Base-by-base conservation (phyloP, 176 grass and related monocot genomes). In the Eremochloa ophiuroides region DNA sequence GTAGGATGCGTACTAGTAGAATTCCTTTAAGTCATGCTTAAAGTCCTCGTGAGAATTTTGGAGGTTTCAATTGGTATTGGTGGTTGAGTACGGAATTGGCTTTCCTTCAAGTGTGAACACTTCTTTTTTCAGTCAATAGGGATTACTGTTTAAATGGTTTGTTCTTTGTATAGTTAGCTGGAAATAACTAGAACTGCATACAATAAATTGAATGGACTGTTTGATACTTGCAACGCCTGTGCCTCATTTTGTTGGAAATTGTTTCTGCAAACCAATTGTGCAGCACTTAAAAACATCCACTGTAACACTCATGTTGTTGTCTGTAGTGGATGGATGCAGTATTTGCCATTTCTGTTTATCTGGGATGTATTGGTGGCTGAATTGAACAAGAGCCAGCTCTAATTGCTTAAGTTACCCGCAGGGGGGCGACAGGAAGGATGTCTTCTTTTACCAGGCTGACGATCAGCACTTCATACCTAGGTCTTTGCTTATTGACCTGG, bases 391-490 rank as follows among this genome's bases (percentile, higher is more conserved):
- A 64, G 28, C 1, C 3, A 33, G 4, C 14, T 62, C 17, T 79
- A 59, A 69, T 47, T 2, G 34, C 22, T 72, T 25, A 53, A 65
- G 11, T 94, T 74, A 66, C 74, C 47, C 86, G 34, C 91, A 99
- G 97, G 97, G 97, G 41, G 97, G 97, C 37, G 97, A 99, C 65
- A 95, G 97, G 87, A 99, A 99, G 80, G 97, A 99, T 25, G 97
- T 99, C 23, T 99, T 99, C 85, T 99, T 99, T 78, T 99, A 99
- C 83, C 97, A 99, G 86, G 97, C 97, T 14, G 93, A 99, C 85
- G 97, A 99, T 33, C 97, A 99, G 66, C 97, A 99, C 78, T 99
- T 96, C 74, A 99, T 99, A 77, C 97, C 97, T 15, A 88, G 97
- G 71, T 93, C 97, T 77, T 88, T 99, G 81, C 87, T 99, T 71